Conservation (phyloP, 352 stramenopile genomes). For the Phytophthora quininea region DNA sequence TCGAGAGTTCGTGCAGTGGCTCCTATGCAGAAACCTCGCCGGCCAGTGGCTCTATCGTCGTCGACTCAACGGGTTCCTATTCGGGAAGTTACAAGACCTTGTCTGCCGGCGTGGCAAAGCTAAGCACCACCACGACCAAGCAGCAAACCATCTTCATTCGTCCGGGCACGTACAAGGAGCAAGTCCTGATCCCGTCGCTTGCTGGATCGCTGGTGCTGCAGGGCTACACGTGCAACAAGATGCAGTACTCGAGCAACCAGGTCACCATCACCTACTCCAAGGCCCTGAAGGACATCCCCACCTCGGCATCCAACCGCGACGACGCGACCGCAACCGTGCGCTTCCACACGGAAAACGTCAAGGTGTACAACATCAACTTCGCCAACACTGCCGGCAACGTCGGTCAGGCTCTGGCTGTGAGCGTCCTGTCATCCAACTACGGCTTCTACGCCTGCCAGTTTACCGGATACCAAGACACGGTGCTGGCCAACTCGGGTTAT, state of each 20-base stretch:
- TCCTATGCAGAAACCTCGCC: constrained; percentile 13
- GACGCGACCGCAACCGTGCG: constrained; percentile 19
- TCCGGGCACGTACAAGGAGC: constrained; percentile 16
- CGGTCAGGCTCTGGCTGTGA: constrained; percentile 20
- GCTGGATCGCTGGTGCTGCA: constrained; percentile 20
- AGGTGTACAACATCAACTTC: constrained; percentile 30
- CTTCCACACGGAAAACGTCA: constrained; percentile 19
- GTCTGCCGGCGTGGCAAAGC: constrained; percentile 15
- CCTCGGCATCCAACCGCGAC: constrained; percentile 12
- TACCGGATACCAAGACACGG: constrained; percentile 24
- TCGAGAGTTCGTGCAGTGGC: constrained; percentile 5
- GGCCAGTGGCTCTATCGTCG: constrained; percentile 24
- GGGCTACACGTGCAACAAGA: constrained; percentile 25
- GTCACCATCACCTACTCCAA: constrained; percentile 26
- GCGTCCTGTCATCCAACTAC: constrained; percentile 16
- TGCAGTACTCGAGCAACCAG: constrained; percentile 20
- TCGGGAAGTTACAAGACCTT: constrained; percentile 18
- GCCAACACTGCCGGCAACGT: constrained; percentile 20
- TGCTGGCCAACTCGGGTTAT: constrained; percentile 16
- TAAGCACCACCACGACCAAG: constrained; percentile 9
- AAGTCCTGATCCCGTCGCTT: constrained; percentile 14
- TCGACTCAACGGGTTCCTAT: constrained; percentile 20
- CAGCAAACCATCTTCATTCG: constrained; percentile 23
- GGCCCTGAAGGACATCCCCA: constrained; percentile 25
- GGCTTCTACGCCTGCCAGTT: constrained; percentile 28